Evolutionary conservation across 768 basidiomycete species (phyloP).

Genomic region (Nidula microcarpa): DNA sequence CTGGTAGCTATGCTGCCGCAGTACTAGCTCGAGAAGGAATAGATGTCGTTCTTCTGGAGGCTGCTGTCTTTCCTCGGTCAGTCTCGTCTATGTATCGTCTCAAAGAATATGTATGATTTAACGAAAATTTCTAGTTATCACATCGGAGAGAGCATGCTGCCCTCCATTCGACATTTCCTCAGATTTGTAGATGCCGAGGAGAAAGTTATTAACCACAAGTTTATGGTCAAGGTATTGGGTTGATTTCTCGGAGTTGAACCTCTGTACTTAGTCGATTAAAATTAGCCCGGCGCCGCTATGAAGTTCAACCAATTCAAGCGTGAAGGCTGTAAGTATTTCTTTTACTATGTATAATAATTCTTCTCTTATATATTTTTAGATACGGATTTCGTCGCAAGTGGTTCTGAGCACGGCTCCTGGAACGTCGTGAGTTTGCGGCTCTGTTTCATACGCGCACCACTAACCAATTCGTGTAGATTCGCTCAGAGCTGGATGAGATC

Average conservation of each 20-base stretch:
- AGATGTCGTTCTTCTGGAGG: slow-evolving; percentile 19
- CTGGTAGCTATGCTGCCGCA: slow-evolving; percentile 21
- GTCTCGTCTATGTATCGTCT: not conserved
- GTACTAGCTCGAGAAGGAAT: slow-evolving; percentile 21
- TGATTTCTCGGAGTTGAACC: not conserved
- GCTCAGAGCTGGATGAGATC: slow-evolving; percentile 33
- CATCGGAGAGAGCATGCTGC: slow-evolving; percentile 34
- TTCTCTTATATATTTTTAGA: slow-evolving; percentile 16
- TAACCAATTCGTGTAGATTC: slow-evolving; percentile 14
- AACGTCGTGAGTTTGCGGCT: slow-evolving; percentile 25
- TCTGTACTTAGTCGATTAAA: not conserved
- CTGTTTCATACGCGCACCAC: not conserved
- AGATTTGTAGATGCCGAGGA: slow-evolving; percentile 32
- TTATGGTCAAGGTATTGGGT: slow-evolving; percentile 23
- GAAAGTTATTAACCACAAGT: slow-evolving; percentile 25
- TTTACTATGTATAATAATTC: not conserved
- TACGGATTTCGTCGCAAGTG: slow-evolving; percentile 28
- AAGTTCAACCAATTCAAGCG: slow-evolving; percentile 33
- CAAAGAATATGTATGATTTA: not conserved
- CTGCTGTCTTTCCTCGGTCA: slow-evolving; percentile 13
- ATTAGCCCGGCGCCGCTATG: slow-evolving; percentile 35
- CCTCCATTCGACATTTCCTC: slow-evolving; percentile 29
- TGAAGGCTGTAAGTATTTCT: slow-evolving; percentile 29
- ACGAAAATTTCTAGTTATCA: slow-evolving; percentile 21
- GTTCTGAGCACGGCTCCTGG: slow-evolving; percentile 25